A percentile compares a stretch with the other conserved stretches of the same genome.
Conservation (phyloP, 2,329 filamentous ascomycete species). For the Plectosphaerella sp. region DNA sequence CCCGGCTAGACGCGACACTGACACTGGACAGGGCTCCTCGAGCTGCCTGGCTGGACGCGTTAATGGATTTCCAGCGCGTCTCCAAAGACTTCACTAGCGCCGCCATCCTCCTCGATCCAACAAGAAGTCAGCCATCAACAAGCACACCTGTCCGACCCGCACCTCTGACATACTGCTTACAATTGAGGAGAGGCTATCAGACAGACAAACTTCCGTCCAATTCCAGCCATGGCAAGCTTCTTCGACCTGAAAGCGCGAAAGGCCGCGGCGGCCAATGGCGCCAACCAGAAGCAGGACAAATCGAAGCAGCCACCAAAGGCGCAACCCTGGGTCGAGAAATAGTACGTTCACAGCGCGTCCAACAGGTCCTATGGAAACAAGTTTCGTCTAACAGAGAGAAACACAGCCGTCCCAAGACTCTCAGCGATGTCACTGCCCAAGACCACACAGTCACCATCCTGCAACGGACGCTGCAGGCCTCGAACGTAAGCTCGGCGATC, state of each 20-base stretch:
- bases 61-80: conserved; percentile 19
- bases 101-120: neutral
- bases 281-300: conserved; percentile 62
- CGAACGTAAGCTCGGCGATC: conserved; percentile 61
- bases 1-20: neutral
- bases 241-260: conserved; percentile 94
- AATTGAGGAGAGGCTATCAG: neutral
- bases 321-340: conserved; percentile 99
- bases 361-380: neutral
- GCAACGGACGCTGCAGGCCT: conserved; percentile 86
- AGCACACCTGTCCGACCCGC: neutral
- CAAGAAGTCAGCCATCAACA: neutral
- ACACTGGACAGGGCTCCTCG: neutral
- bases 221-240: conserved; percentile 71
- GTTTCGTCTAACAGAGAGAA: conserved; percentile 19
- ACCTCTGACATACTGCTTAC: no score
- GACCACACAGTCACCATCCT: conserved; percentile 95
- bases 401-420: conserved; percentile 79
- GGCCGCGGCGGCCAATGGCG: conserved; percentile 62
- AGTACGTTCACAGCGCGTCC: conserved; percentile 49
- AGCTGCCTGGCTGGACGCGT: conserved; percentile 18
- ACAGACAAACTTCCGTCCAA: neutral
- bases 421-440: conserved; percentile 94
- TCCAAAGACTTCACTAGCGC: neutral
- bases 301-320: conserved; percentile 56